Evolutionary conservation across 176 grass and related monocot species (phyloP).

Genomic region (Olyra latifolia): DNA sequence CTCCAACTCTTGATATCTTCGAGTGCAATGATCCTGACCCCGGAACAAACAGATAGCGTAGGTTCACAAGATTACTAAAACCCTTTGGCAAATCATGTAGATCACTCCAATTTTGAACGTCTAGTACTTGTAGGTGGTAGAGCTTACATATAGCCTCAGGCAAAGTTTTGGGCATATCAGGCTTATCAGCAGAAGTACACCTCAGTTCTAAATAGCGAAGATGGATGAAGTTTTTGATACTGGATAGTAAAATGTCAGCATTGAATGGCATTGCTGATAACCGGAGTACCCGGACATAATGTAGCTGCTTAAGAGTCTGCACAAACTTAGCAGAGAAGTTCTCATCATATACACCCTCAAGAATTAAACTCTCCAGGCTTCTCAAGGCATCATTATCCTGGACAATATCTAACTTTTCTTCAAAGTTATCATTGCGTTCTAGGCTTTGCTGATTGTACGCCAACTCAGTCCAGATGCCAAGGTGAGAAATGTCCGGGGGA

Average conservation of each 20-base stretch:
- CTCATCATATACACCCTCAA: slow-evolving; percentile 20
- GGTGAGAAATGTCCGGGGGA: neutral
- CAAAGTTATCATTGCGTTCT: slow-evolving; percentile 3
- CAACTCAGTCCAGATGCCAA: slow-evolving; percentile 13
- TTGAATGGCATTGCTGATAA: slow-evolving; percentile 16
- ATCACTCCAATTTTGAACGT: neutral
- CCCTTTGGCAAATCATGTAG: slow-evolving; percentile 30
- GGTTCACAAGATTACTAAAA: slow-evolving; percentile 29
- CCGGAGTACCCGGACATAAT: slow-evolving; percentile 13
- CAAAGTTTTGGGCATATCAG: neutral
- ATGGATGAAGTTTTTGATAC: slow-evolving; percentile 38
- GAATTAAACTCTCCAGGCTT: slow-evolving; percentile 22
- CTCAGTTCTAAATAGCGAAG: slow-evolving; percentile 50
- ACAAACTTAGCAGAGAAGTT: slow-evolving; percentile 7
- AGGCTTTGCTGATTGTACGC: neutral
- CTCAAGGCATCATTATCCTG: neutral
- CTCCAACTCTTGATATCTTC: slow-evolving; percentile 31
- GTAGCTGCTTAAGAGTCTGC: neutral
- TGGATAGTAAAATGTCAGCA: slow-evolving; percentile 5
- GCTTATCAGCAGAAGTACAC: neutral
- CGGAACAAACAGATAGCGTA: slow-evolving; percentile 29
- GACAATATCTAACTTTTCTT: neutral
- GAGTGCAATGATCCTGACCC: slow-evolving; percentile 22
- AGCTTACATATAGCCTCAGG: slow-evolving; percentile 40
- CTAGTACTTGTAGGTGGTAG: slow-evolving; percentile 36